phyloP scores from a whole-genome alignment of 768 basidiomycete species.

The Tulasnella sp. region DNA sequence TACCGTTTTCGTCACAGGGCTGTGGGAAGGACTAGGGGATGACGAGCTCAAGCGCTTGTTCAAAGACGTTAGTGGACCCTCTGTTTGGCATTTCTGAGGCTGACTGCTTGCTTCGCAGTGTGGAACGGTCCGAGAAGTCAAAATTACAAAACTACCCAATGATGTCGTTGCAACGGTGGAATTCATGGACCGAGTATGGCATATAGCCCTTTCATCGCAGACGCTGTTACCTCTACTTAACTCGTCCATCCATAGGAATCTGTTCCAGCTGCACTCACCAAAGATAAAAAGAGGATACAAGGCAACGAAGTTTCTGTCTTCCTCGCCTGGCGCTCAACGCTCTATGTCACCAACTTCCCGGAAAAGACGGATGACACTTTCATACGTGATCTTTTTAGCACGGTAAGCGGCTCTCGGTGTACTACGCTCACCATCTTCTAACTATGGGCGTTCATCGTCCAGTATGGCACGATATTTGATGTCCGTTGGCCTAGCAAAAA shows the following conservation, averaged over 20 bases:
- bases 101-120: constrained; percentile 57
- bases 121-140: constrained; percentile 82
- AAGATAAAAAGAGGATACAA: constrained; percentile 87
- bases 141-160: constrained; percentile 64
- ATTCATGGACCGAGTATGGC: constrained; percentile 67
- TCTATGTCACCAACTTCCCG: constrained; percentile 97
- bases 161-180: constrained; percentile 83
- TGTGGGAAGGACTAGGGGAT: constrained; percentile 61
- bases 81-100: constrained; percentile 1
- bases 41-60: constrained; percentile 74
- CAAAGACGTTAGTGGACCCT: constrained; percentile 71
- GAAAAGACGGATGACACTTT: constrained; percentile 76
- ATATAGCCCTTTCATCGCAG: constrained; percentile 25
- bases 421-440: constrained; percentile 3
- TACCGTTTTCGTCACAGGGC: constrained; percentile 82
- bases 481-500: constrained; percentile 99
- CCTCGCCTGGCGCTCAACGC: constrained; percentile 89
- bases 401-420: constrained; percentile 51
- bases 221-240: background rate
- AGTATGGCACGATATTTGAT: constrained; percentile 93
- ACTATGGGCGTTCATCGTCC: constrained; percentile 25
- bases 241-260: constrained; percentile 56
- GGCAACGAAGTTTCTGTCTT: constrained; percentile 81
- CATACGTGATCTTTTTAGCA: constrained; percentile 75
- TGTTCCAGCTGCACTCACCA: constrained; percentile 85